phyloP scores from a whole-genome alignment of 192 early-diverging fungal genomes.

The Rhizoclosmatium globosum region DNA sequence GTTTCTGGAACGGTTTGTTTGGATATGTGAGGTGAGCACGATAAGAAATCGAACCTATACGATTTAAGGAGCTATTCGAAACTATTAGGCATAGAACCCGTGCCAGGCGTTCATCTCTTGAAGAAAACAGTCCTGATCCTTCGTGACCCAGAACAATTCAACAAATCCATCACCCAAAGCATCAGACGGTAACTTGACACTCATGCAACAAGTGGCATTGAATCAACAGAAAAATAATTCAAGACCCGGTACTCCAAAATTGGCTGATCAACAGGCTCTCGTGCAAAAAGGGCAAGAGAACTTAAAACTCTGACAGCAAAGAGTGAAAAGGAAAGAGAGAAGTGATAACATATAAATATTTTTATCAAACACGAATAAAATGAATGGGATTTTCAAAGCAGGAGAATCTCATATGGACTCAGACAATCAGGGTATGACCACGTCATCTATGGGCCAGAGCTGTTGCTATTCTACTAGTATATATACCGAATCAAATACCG shows the following conservation, averaged over 20 bases:
- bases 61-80: background rate
- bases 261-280: too few relatives aligned
- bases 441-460: too few relatives aligned
- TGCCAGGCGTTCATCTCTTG: background rate
- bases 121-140: background rate
- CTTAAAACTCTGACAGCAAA: too few relatives aligned
- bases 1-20: background rate
- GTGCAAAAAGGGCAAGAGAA: too few relatives aligned
- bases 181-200: background rate
- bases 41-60: background rate
- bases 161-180: background rate
- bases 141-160: background rate
- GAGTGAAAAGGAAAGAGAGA: too few relatives aligned
- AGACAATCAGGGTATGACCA: too few relatives aligned
- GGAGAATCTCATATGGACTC: too few relatives aligned
- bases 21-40: background rate
- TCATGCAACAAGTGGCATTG: background rate
- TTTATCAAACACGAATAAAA: too few relatives aligned
- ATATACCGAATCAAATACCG: background rate
- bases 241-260: background rate
- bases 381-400: too few relatives aligned
- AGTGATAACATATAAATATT: too few relatives aligned
- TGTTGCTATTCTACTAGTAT: conserved; percentile 8
- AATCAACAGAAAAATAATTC: background rate
- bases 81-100: conserved; percentile 1